Conservation (phyloP, 1,284 basidiomycete species). For the Grifola frondosa region DNA sequence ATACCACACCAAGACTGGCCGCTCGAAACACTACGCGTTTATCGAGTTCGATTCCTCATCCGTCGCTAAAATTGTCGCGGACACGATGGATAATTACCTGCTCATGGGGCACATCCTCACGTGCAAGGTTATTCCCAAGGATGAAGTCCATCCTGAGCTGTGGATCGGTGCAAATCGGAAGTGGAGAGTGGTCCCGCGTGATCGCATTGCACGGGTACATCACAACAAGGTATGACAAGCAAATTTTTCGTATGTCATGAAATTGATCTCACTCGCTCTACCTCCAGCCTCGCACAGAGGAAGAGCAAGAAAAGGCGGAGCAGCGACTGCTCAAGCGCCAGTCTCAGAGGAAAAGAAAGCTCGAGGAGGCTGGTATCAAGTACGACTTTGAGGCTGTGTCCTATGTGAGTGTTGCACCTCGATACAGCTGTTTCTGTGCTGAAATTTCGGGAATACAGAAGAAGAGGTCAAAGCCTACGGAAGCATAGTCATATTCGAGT, state of each 20-base stretch:
- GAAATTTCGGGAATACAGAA: slow-evolving; percentile 24
- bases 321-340: slow-evolving; percentile 79
- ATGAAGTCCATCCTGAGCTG: slow-evolving; percentile 88
- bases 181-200: slow-evolving; percentile 77
- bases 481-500: too few relatives aligned
- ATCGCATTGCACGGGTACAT: slow-evolving; percentile 68
- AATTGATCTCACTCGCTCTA: slow-evolving; percentile 4
- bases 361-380: slow-evolving; percentile 82
- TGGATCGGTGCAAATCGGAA: slow-evolving; percentile 98
- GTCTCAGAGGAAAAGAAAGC: slow-evolving; percentile 73
- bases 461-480: slow-evolving; percentile 27
- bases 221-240: slow-evolving; percentile 72
- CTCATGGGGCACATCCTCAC: slow-evolving; percentile 91
- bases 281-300: slow-evolving; percentile 69
- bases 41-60: slow-evolving; percentile 90
- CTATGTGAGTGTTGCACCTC: slow-evolving; percentile 52
- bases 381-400: slow-evolving; percentile 81
- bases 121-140: slow-evolving; percentile 85
- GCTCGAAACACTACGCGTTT: slow-evolving; percentile 96
- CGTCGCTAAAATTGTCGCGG: slow-evolving; percentile 93
- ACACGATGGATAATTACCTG: slow-evolving; percentile 99
- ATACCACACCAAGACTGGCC: slow-evolving; percentile 71
- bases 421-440: too few relatives aligned
- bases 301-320: slow-evolving; percentile 68
- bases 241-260: slow-evolving; percentile 5